Evolutionary conservation across 2,329 filamentous ascomycete genomes (phyloP).

Genomic region (Exophiala aquamarina): DNA sequence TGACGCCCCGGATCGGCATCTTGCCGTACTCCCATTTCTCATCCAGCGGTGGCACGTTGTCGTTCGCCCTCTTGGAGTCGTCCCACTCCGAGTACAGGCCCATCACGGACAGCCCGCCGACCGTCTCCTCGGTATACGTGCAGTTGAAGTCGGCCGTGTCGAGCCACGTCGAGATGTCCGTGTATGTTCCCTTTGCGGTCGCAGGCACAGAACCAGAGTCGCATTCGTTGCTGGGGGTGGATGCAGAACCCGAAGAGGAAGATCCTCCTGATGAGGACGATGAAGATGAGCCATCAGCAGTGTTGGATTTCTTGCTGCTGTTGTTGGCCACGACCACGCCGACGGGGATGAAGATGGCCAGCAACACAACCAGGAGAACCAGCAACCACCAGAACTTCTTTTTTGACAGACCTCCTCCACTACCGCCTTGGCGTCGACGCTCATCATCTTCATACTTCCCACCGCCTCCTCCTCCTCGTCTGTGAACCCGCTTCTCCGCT

Average conservation of each 20-base stretch:
- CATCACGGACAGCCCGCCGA: constrained; percentile 88
- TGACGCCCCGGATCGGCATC: constrained; percentile 82
- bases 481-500: constrained; percentile 48
- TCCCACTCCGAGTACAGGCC: constrained; percentile 84
- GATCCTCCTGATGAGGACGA: constrained; percentile 27
- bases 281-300: constrained; percentile 6
- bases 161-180: constrained; percentile 91
- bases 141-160: constrained; percentile 90
- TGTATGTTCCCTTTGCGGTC: constrained; percentile 69
- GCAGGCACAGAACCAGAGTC: constrained; percentile 60
- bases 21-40: constrained; percentile 76
- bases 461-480: constrained; percentile 51
- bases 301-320: constrained; percentile 38
- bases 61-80: constrained; percentile 75
- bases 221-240: constrained; percentile 48
- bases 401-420: constrained; percentile 37
- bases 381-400: constrained; percentile 57
- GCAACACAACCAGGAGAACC: constrained; percentile 50
- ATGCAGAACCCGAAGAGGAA: constrained; percentile 39
- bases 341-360: constrained; percentile 68
- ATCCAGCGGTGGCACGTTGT: constrained; percentile 74
- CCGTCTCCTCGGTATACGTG: constrained; percentile 81
- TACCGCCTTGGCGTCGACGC: constrained; percentile 30
- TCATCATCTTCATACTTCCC: constrained; percentile 36
- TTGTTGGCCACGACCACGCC: constrained; percentile 68